Base-by-base conservation (phyloP, 805 yeast genomes). In the Ogataea trehaloabstinens region DNA sequence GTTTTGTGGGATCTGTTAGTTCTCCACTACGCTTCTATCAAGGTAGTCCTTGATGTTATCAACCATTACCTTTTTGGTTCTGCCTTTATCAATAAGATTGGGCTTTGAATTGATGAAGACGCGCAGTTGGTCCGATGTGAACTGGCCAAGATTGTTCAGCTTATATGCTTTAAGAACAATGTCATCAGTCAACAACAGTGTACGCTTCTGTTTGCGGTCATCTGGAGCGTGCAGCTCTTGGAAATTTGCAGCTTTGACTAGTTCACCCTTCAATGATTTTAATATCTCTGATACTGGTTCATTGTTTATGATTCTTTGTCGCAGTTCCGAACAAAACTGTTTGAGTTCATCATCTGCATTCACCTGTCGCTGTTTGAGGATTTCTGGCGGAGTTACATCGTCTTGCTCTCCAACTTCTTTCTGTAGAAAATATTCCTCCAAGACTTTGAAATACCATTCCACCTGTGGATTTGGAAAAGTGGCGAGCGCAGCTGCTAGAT, bases 351-450 rank as follows among this genome's bases (percentile, higher is more conserved):
- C 66, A 4, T 43, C 33, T 13, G 41, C 25, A 21, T 56, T 47
- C 19, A 46, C 24, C 16, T 39, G 35, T 4, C 38, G n/a, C 28
- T 56, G 55, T 27, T 45, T 51, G 28, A 32, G 41, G 4, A 49
- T 19, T 11, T 31, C 40, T 13, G 38, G 44, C 13, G 49, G 45
- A 3, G 33, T 32, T 7, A 25, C 19, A 10, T 7, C 25, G 16
- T 33, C 29, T 18, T 31, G 42, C 20, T 19, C 34, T 4, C 38
- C 62, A n/a, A 63, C 49, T 36, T 73, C 78, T 16, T 68, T 68
- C 49, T 85, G 90, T 34, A 88, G 61, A 13, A 85, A 68, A 40
- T 76, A 74, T 37, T 83, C 82, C 50, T 82, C 81, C 15, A 88
- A 58, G 0, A 80, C 62, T 41, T 75, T 73, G 58, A 77, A 80